phyloP scores from a whole-genome alignment of 345 rosid species.

The Psidium guajava region DNA sequence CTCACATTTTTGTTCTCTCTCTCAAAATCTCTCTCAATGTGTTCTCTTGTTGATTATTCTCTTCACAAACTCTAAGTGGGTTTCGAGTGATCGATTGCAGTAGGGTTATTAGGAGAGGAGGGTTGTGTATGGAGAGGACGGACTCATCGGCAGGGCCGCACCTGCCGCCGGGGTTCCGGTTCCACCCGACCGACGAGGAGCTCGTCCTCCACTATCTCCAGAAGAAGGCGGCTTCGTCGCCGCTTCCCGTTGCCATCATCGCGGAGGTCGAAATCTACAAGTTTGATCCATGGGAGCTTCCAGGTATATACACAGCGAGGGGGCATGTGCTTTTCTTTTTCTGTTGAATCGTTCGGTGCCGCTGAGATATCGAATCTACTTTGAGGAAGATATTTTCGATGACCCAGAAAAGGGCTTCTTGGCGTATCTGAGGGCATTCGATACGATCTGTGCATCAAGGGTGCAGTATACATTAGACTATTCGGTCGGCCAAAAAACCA shows the following conservation, averaged over 20 bases:
- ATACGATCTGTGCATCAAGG: not conserved
- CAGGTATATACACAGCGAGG: conserved; percentile 28
- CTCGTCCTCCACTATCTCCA: conserved; percentile 86
- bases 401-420: not conserved
- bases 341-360: not conserved
- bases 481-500: not conserved
- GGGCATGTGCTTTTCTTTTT: not conserved
- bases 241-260: conserved; percentile 71
- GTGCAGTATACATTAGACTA: not conserved
- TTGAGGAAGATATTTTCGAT: not conserved
- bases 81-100: not conserved
- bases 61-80: not conserved
- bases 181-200: conserved; percentile 98
- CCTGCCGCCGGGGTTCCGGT: conserved; percentile 93
- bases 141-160: conserved; percentile 77
- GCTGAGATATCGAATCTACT: not conserved
- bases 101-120: not conserved
- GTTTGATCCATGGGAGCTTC: conserved; percentile 98
- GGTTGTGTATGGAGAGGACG: conserved; percentile 57
- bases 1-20: not conserved
- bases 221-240: conserved; percentile 63
- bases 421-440: not conserved
- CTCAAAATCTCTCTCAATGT: too few relatives aligned
- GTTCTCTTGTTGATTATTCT: not conserved
- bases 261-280: conserved; percentile 92